Percentiles rank a stretch among this genome's conserved stretches.
phyloP scores from a whole-genome alignment of 2,329 filamentous ascomycete genomes.

The Diaporthe citrichinensis region DNA sequence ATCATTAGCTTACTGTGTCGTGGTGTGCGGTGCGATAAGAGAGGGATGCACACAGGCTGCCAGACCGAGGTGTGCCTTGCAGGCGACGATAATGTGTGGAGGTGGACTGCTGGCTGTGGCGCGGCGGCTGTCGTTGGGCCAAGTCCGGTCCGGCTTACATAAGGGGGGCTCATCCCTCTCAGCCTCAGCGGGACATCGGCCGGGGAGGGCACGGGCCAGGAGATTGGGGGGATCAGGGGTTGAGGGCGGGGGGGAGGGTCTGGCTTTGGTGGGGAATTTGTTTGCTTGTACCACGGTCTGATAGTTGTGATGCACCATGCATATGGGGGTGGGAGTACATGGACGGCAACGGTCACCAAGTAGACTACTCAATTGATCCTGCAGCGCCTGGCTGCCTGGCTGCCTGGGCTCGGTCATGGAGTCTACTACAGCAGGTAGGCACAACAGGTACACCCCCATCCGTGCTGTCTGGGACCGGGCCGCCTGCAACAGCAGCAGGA shows the following conservation, averaged over 20 bases:
- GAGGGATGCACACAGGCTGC: neutral
- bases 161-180: slow-evolving; percentile 22
- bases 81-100: neutral
- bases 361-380: neutral
- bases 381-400: neutral
- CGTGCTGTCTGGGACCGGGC: slow-evolving; percentile 16
- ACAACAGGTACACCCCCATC: neutral
- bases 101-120: neutral
- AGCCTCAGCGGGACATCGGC: slow-evolving; percentile 33
- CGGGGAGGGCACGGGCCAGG: slow-evolving; percentile 20
- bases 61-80: slow-evolving; percentile 21
- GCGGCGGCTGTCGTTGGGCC: slow-evolving; percentile 41
- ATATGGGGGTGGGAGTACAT: neutral
- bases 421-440: no score
- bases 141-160: slow-evolving; percentile 36
- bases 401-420: no score
- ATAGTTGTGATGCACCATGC: slow-evolving; percentile 5
- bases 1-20: slow-evolving; percentile 31
- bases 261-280: neutral
- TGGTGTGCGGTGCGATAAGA: neutral
- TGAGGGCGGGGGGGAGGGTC: neutral
- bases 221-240: slow-evolving; percentile 12
- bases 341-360: neutral
- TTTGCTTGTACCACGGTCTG: slow-evolving; percentile 14
- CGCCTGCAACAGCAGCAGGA: neutral